A percentile compares a stretch with the other conserved stretches of the same genome.
phyloP scores from a whole-genome alignment of 768 basidiomycete genomes.

The Punctularia strigosozonata region DNA sequence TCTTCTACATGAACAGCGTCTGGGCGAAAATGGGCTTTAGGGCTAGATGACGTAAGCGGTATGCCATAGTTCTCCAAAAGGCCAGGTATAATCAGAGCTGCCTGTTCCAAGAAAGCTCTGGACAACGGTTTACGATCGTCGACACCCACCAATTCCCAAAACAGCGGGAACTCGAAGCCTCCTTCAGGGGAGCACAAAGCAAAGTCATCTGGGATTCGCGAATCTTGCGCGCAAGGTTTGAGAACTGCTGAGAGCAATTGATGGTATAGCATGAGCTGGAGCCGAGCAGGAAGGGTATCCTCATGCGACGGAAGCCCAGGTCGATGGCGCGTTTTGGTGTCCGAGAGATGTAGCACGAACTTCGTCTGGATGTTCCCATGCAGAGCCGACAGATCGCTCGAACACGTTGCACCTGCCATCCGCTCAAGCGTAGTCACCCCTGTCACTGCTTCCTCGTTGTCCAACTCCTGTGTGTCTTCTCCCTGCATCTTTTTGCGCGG shows the following conservation, averaged over 20 bases:
- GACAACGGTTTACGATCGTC: conserved; percentile 37
- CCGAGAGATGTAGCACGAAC: conserved; percentile 35
- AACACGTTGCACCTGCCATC: too few relatives aligned
- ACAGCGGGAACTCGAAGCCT: conserved; percentile 38
- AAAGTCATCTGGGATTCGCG: background rate
- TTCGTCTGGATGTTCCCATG: too few relatives aligned
- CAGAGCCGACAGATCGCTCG: too few relatives aligned
- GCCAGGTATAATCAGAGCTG: conserved; percentile 11
- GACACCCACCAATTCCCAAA: conserved; percentile 40
- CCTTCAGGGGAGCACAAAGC: too few relatives aligned
- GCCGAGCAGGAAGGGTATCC: conserved; percentile 44
- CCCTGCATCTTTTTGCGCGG: too few relatives aligned
- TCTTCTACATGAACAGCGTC: too few relatives aligned
- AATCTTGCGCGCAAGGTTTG: conserved; percentile 19
- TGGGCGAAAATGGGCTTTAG: too few relatives aligned
- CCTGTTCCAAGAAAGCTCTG: conserved; percentile 26
- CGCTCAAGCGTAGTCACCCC: too few relatives aligned
- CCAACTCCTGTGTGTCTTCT: too few relatives aligned
- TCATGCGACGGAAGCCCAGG: conserved; percentile 39
- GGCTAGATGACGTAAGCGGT: too few relatives aligned
- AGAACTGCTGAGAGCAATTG: conserved; percentile 47
- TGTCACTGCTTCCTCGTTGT: too few relatives aligned
- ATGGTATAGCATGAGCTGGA: conserved; percentile 74
- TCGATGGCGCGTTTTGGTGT: conserved; percentile 58
- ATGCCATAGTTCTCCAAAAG: too few relatives aligned